phyloP scores from a whole-genome alignment of 1,139 yeast genomes.

The Arxiozyma bovina region DNA sequence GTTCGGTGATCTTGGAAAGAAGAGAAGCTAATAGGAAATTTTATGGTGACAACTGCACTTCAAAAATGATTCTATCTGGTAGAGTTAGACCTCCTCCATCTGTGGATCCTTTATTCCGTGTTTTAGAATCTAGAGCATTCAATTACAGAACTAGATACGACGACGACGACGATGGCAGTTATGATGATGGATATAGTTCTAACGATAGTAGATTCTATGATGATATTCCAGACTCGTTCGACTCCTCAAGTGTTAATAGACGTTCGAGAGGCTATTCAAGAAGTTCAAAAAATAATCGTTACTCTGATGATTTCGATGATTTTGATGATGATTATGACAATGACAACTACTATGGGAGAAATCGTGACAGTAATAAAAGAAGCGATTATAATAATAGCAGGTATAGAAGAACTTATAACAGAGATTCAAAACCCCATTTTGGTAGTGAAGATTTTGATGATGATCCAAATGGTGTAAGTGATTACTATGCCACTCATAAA shows the following conservation, averaged over 20 bases:
- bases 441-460: slow-evolving; percentile 12
- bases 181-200: slow-evolving; percentile 30
- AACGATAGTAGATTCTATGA: slow-evolving; percentile 27
- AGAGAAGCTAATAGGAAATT: slow-evolving; percentile 94
- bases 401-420: slow-evolving; percentile 9
- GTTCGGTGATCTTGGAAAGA: slow-evolving; percentile 89
- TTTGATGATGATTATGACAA: slow-evolving; percentile 28
- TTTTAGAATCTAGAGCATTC: slow-evolving; percentile 80
- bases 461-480: slow-evolving; percentile 34
- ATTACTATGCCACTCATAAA: slow-evolving; percentile 23
- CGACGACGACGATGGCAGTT: slow-evolving; percentile 48
- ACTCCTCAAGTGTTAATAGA: slow-evolving; percentile 20
- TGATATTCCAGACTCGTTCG: slow-evolving; percentile 31
- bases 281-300: slow-evolving; percentile 31
- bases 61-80: slow-evolving; percentile 74
- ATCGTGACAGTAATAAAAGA: slow-evolving; percentile 7
- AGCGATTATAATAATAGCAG: not conserved
- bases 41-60: slow-evolving; percentile 81
- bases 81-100: slow-evolving; percentile 88
- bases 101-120: slow-evolving; percentile 81
- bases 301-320: slow-evolving; percentile 32
- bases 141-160: slow-evolving; percentile 43
- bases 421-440: slow-evolving; percentile 3
- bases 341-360: slow-evolving; percentile 15
- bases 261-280: slow-evolving; percentile 24